Evolutionary conservation across 2,329 filamentous ascomycete genomes (phyloP), one percentile per base, ranked within the genome.

Genomic region (Immersiporthe knoxdaviesiana): DNA sequence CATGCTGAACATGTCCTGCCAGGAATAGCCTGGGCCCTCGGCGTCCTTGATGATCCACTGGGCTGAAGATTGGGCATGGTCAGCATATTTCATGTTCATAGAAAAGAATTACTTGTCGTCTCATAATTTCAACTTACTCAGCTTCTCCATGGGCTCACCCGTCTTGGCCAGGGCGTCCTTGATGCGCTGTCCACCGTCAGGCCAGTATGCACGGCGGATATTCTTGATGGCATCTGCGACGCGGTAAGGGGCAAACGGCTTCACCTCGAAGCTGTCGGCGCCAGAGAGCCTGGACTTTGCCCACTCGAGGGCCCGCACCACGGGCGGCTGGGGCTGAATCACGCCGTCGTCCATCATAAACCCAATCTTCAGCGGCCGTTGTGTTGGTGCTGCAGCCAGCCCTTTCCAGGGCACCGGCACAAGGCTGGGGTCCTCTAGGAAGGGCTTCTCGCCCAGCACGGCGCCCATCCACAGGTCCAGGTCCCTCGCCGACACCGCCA

Each of bases 161-260:
- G 80, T 76, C 12, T 75, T 72, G 0, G 72, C 71, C 39, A 85
- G 76, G 24, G 77, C 73, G 2, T 74, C 74, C 65, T 76, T 77
- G 63, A 78, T 72, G 41, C 71, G 67, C 54, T 70, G 71, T 2
- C 78, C 82, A 18, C 80, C 81, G 35, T 84, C 83, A 0, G 84
- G 84, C 74, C 81, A 85, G 76, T 85, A 85, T 16, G 83, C 79
- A 3, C 71, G 71, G 62, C 77, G 71, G 72, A 83, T 80, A 72
- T 73, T 76, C 0, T 54, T 44, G 70, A 74, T 77, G 0, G 76
- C 77, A 24, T 80, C 72, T 32, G 75, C 72, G 0, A 74, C 73
- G 2, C 76, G 74, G n/a, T 75, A 76, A 0, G 79, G 77, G 1
- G 67, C 74, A 69, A 82, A 83, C 0, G 72, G 37, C 66, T 80